Evolutionary conservation across 345 rosid genomes (phyloP).

Genomic region (Murraya paniculata): DNA sequence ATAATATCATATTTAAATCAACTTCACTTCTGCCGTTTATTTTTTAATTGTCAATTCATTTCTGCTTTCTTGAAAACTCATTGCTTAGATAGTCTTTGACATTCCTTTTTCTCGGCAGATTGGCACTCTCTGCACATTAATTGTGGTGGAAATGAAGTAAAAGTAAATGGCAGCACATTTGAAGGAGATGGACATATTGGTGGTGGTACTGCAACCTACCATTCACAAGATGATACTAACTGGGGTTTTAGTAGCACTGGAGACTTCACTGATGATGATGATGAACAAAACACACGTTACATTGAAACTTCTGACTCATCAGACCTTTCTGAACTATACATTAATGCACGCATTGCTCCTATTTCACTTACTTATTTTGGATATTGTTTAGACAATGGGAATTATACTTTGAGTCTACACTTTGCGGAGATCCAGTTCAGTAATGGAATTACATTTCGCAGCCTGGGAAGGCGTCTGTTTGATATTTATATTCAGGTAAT

Average conservation of each 20-base stretch:
- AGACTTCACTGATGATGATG: slow-evolving; percentile 64
- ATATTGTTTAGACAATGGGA: slow-evolving; percentile 60
- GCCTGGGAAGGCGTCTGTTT: slow-evolving; percentile 59
- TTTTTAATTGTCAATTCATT: background rate
- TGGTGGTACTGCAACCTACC: slow-evolving; percentile 56
- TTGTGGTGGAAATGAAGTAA: slow-evolving; percentile 57
- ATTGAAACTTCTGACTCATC: slow-evolving; percentile 26
- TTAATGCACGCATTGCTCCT: slow-evolving; percentile 52
- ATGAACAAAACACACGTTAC: slow-evolving; percentile 40
- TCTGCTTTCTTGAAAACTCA: background rate
- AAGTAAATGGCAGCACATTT: slow-evolving; percentile 31
- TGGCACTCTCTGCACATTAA: slow-evolving; percentile 51
- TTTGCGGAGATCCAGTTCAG: slow-evolving; percentile 63
- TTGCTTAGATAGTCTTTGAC: background rate
- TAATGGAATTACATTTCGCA: slow-evolving; percentile 36
- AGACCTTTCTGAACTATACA: slow-evolving; percentile 40
- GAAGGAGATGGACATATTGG: slow-evolving; percentile 48
- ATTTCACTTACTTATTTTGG: slow-evolving; percentile 67
- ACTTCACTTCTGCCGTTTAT: background rate
- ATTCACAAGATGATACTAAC: slow-evolving; percentile 20
- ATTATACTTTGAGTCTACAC: slow-evolving; percentile 46
- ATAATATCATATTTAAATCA: background rate
- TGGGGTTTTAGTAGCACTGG: slow-evolving; percentile 83
- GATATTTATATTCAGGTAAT: slow-evolving; percentile 65
- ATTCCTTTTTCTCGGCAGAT: slow-evolving; percentile 31